Evolutionary conservation across 805 yeast species (phyloP), one percentile per base, ranked within the genome.

Genomic region (Candida xiaguanensis): DNA sequence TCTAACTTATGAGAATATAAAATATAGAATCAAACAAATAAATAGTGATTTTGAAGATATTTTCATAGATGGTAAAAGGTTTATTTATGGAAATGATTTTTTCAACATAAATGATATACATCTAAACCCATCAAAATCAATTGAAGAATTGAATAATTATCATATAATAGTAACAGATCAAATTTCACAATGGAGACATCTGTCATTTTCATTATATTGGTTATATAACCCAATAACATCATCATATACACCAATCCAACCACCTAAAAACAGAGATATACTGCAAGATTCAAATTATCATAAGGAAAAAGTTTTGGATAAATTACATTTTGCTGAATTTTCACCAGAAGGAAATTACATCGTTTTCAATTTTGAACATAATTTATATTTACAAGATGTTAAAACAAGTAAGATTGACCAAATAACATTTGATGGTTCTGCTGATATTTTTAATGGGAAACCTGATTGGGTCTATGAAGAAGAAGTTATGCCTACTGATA

Each of bases 381-480:
- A 85, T 48, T 44, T 85, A 5, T 82, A 62, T 48, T 31, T 80
- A 6, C 67, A 74, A 46, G 59, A 72, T 36, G 46, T 76, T 8
- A 31, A 24, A 0, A 17, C 49, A 8, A 34, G 51, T 42, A 48
- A 54, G 8, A 42, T 58, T 2, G 51, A 40, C 0, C 67, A 60
- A 45, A 52, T 78, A 7, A 75, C 83, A 2, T 41, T 49, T 2
- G 82, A 77, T 51, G 90, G 89, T 0, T 61, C 73, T 11, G 51
- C 48, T 1, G 56, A 69, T 27, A 63, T 82, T 4, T 70, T 72
- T 42, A 80, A 85, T 49, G 95, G 87, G 2, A 80, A 72, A 49
- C 77, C 90, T 0, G 93, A 85, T 52, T 85, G 95, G 93, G 80
- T 85, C 1, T 85, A 85, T 55, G 95, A 85, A 57, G 95, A 85